Percentiles rank a stretch among this genome's conserved stretches.
These are phyloP conservation scores for Quillaja saponaria DNA, from an alignment of 306 rosid species.

Conservation along the genomic window DNA sequence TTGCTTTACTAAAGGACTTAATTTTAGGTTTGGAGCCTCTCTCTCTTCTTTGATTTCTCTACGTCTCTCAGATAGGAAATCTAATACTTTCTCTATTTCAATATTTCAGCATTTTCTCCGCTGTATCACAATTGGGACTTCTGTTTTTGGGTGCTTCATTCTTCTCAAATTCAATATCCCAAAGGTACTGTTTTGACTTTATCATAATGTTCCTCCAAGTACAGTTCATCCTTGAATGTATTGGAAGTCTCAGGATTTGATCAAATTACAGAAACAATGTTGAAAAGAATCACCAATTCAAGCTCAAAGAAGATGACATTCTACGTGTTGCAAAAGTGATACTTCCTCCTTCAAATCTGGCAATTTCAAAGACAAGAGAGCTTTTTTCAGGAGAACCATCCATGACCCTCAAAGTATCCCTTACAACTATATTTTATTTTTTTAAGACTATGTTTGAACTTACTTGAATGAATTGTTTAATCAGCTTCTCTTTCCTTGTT, in stretches of 20 bases:
- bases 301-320: constrained; percentile 75
- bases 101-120: constrained; percentile 66
- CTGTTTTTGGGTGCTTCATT: constrained; percentile 66
- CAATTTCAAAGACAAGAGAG: constrained; percentile 53
- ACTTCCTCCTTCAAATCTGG: constrained; percentile 71
- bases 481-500: constrained; percentile 21
- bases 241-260: constrained; percentile 2
- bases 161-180: constrained; percentile 61
- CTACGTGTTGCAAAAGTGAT: constrained; percentile 53
- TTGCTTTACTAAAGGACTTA: constrained; percentile 60
- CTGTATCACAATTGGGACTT: constrained; percentile 66
- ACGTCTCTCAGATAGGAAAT: background rate
- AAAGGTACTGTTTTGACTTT: constrained; percentile 50
- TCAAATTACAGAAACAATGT: constrained; percentile 46
- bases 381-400: constrained; percentile 86
- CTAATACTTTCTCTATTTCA: constrained; percentile 2
- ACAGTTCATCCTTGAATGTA: background rate
- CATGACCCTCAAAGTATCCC: constrained; percentile 78
- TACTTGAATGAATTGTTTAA: constrained; percentile 19
- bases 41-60: background rate
- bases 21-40: constrained; percentile 52
- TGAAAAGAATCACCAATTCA: constrained; percentile 40
- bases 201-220: background rate
- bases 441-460: constrained; percentile 6
- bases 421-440: constrained; percentile 8